A percentile compares a stretch with the other conserved stretches of the same genome.
phyloP scores from a whole-genome alignment of 108 stramenopile genomes.

The Nannochloropsis oceanica region DNA sequence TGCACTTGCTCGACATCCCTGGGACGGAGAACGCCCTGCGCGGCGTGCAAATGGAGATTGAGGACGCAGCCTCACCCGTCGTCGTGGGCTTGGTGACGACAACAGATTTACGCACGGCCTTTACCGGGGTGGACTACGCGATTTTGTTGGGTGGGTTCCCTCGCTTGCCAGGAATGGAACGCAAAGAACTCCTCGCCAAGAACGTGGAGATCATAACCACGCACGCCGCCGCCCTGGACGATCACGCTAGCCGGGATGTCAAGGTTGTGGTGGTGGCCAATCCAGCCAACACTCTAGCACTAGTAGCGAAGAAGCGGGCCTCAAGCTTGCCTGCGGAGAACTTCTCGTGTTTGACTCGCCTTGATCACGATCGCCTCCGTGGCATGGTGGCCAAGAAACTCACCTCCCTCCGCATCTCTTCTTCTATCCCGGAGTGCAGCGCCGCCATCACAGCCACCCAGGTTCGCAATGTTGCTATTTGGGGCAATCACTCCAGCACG shows the following conservation, averaged over 20 bases:
- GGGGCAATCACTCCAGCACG: conserved; percentile 54
- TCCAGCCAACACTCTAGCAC: conserved; percentile 47
- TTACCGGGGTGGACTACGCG: conserved; percentile 32
- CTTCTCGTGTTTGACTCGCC: conserved; percentile 45
- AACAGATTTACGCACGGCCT: conserved; percentile 37
- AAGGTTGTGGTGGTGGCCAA: conserved; percentile 49
- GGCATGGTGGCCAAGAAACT: conserved; percentile 12
- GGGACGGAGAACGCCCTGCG: conserved; percentile 15
- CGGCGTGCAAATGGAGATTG: conserved; percentile 41
- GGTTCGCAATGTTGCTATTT: conserved; percentile 44
- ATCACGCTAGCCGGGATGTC: conserved; percentile 29
- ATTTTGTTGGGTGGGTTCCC: conserved; percentile 46
- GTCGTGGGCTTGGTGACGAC: conserved; percentile 31
- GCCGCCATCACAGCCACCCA: conserved; percentile 24
- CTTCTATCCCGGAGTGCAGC: conserved; percentile 10
- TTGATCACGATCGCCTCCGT: conserved; percentile 45
- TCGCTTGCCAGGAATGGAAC: conserved; percentile 42
- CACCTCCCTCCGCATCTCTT: background rate
- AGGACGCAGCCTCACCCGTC: conserved; percentile 36
- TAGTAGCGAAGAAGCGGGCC: conserved; percentile 36
- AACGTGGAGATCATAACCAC: conserved; percentile 42
- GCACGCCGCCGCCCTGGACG: conserved; percentile 37
- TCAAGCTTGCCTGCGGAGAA: conserved; percentile 40
- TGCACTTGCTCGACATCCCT: conserved; percentile 41
- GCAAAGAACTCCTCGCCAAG: conserved; percentile 42